Evolutionary conservation across 2,329 filamentous ascomycete genomes (phyloP), one percentile per base, ranked within the genome.

Genomic region (Emericellopsis cladophorae): DNA sequence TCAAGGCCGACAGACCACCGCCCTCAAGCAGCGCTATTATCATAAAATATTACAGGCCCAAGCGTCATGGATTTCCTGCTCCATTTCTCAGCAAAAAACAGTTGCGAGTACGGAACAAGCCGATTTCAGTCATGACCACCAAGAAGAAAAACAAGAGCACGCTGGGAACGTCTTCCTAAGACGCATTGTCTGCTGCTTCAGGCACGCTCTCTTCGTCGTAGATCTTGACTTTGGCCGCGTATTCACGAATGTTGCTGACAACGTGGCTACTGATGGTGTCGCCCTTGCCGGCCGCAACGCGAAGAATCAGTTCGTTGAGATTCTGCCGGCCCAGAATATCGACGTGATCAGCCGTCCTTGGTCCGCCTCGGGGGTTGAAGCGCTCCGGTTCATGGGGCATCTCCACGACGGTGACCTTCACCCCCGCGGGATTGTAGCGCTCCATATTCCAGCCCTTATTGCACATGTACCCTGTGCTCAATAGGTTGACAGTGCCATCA

Each of bases 341-440:
- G 39, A 98, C 92, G 55, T 98, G 92, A 55, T 98, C 92, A 12
- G 88, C 89, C 45, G 73, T 79, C 45, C 76, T 77, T 21, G 76
- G 75, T 0, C 77, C 79, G 15, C 79, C 79, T 41, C 92, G 70
- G 1, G 92, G 87, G 51, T 81, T 90, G 59, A 95, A 98, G 15
- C 86, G 68, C 51, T 95, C 90, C 1, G 92, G 92, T 54, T 96
- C 89, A 55, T 98, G 92, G 1, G 81, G 84, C 92, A 98, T 98
- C 65, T 98, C 92, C 45, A 83, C 88, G 0, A 89, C 84, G 33
- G 79, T 93, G 46, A 98, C 67, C 52, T 87, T 78, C 26, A 81
- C 74, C 2, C 81, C 80, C 0, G 87, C 83, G 0, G 92, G 92
- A 53, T 98, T 98, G 58, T 93, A 98, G 31, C 92, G 75, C 60